These are phyloP conservation scores for Musa balbisiana DNA, from an alignment of 202 grass and related monocot species.

Conservation along the genomic window DNA sequence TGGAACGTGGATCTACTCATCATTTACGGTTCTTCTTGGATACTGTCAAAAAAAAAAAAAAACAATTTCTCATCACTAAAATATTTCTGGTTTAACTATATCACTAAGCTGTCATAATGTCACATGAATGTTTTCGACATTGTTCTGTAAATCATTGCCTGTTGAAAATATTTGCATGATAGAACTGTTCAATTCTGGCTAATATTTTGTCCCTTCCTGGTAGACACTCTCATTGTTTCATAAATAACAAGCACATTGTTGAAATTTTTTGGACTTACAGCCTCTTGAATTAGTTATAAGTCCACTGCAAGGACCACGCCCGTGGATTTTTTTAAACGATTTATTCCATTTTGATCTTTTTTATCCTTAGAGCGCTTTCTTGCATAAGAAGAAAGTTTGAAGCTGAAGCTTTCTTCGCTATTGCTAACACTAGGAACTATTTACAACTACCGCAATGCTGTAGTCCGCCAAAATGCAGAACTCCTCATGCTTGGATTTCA, in stretches of 20 bases:
- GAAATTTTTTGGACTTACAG: not conserved
- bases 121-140: not conserved
- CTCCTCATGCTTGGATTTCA: not conserved
- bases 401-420: conserved; percentile 54
- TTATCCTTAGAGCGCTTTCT: conserved; percentile 42
- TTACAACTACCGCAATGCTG: conserved; percentile 71
- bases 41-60: too few relatives aligned
- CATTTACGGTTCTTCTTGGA: too few relatives aligned
- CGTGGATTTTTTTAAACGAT: conserved; percentile 6
- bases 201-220: too few relatives aligned
- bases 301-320: not conserved
- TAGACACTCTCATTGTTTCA: not conserved
- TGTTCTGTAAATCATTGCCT: not conserved
- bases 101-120: too few relatives aligned
- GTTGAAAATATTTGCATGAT: not conserved
- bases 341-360: not conserved
- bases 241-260: not conserved
- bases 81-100: not conserved
- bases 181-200: not conserved
- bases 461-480: conserved; percentile 17
- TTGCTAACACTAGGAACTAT: conserved; percentile 67
- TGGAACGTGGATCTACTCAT: too few relatives aligned
- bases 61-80: not conserved
- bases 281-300: not conserved
- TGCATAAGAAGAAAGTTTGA: conserved; percentile 60